A percentile compares a stretch with the other conserved stretches of the same genome.
Conservation (phyloP, 176 grass and related monocot genomes). For the Saccharum spontaneum region DNA sequence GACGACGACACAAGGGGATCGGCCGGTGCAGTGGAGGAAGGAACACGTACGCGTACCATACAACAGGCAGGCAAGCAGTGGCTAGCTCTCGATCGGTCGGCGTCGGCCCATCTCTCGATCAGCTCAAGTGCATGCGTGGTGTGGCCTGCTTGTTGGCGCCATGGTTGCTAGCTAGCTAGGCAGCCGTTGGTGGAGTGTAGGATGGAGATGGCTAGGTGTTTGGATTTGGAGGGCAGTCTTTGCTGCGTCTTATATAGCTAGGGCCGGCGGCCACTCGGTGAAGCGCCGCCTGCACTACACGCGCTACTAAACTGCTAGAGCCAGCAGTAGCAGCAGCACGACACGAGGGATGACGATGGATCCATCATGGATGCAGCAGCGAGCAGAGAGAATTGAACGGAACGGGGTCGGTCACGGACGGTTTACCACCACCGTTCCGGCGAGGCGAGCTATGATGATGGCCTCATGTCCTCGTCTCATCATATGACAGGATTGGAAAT, state of each 20-base stretch:
- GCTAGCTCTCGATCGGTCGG: neutral
- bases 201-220: conserved; percentile 15
- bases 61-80: neutral
- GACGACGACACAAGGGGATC: too few relatives aligned
- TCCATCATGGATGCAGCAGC: neutral
- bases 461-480: neutral
- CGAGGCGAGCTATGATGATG: neutral
- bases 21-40: neutral
- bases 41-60: neutral
- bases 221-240: conserved; percentile 1
- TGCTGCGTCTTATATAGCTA: conserved; percentile 41
- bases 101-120: neutral
- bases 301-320: neutral
- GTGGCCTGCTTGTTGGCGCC: neutral
- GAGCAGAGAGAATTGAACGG: neutral
- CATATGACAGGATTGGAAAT: neutral
- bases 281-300: neutral
- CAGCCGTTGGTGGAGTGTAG: neutral
- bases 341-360: neutral
- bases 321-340: neutral
- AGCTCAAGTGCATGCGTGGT: neutral
- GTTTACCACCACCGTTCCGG: neutral
- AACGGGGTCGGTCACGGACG: neutral
- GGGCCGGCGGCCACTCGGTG: neutral
- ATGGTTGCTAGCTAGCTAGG: conserved; percentile 1